phyloP scores from a whole-genome alignment of 768 basidiomycete genomes.

The Tylopilus felleus region DNA sequence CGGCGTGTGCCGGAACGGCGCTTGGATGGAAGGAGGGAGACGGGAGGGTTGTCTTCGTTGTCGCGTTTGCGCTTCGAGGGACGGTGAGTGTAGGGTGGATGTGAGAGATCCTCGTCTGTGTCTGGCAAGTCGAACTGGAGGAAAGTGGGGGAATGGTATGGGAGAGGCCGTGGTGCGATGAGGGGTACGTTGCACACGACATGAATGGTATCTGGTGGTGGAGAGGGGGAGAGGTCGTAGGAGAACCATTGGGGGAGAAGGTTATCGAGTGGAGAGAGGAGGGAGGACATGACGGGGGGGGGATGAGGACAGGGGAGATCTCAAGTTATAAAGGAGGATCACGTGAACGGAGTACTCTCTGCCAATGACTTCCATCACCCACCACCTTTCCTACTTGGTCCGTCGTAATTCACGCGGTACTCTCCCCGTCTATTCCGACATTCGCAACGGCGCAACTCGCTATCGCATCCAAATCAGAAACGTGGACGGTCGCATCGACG shows the following conservation, averaged over 20 bases:
- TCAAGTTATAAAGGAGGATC: constrained; percentile 7
- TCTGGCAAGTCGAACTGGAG: constrained; percentile 67
- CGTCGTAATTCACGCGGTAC: constrained; percentile 63
- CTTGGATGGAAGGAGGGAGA: constrained; percentile 22
- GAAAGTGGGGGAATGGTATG: constrained; percentile 66
- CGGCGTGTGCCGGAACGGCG: constrained; percentile 22
- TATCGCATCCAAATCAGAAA: constrained; percentile 60
- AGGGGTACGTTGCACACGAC: constrained; percentile 67
- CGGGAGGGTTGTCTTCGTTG: constrained; percentile 8
- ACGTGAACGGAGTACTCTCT: constrained; percentile 11
- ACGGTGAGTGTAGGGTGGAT: constrained; percentile 60
- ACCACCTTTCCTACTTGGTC: constrained; percentile 47
- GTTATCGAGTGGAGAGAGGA: constrained; percentile 25
- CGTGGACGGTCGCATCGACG: constrained; percentile 60
- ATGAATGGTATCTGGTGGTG: constrained; percentile 34
- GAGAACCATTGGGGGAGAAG: constrained; percentile 6
- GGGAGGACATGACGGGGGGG: neutral
- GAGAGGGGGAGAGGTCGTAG: constrained; percentile 27
- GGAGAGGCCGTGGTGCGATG: constrained; percentile 63
- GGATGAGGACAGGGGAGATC: neutral
- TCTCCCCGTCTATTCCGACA: constrained; percentile 73
- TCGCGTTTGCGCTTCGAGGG: constrained; percentile 54
- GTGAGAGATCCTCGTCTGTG: constrained; percentile 66
- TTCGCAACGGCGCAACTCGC: constrained; percentile 63
- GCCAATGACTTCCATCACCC: constrained; percentile 12